Percentiles rank a stretch among this genome's conserved stretches.
Conservation (phyloP, 176 grass and related monocot species). For the Stipa capillata region DNA sequence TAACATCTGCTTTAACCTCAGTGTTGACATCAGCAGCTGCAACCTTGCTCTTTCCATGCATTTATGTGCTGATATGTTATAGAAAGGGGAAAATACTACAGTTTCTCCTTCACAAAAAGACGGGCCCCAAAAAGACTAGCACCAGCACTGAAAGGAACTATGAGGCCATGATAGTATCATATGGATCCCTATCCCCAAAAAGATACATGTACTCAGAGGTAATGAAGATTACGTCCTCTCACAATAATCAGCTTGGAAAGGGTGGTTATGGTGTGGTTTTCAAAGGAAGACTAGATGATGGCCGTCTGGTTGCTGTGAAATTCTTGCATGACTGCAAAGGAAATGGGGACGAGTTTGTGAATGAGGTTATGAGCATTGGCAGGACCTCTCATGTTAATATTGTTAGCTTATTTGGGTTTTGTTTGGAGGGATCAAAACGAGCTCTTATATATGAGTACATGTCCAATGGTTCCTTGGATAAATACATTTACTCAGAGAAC, state of each 20-base stretch:
- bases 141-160: not conserved
- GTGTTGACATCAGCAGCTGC: not conserved
- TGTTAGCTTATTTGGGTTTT: constrained; percentile 45
- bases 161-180: not conserved
- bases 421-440: constrained; percentile 35
- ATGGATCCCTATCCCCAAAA: constrained; percentile 41
- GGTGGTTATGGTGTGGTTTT: constrained; percentile 60
- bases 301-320: constrained; percentile 44
- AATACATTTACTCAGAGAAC: constrained; percentile 43
- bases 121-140: no score
- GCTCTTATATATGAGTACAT: no score
- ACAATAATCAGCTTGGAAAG: constrained; percentile 34
- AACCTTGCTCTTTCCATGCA: constrained; percentile 6
- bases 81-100: not conserved
- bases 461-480: no score
- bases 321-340: constrained; percentile 34
- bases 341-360: constrained; percentile 48
- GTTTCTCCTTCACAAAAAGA: not conserved
- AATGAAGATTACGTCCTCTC: constrained; percentile 38
- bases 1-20: not conserved
- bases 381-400: constrained; percentile 61
- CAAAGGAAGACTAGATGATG: constrained; percentile 22
- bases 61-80: not conserved
- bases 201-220: constrained; percentile 44
- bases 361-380: constrained; percentile 55